A percentile compares a stretch with the other conserved stretches of the same genome.
Evolutionary conservation across 805 yeast genomes (phyloP).

Genomic region (Metschnikowia bowlesiae): DNA sequence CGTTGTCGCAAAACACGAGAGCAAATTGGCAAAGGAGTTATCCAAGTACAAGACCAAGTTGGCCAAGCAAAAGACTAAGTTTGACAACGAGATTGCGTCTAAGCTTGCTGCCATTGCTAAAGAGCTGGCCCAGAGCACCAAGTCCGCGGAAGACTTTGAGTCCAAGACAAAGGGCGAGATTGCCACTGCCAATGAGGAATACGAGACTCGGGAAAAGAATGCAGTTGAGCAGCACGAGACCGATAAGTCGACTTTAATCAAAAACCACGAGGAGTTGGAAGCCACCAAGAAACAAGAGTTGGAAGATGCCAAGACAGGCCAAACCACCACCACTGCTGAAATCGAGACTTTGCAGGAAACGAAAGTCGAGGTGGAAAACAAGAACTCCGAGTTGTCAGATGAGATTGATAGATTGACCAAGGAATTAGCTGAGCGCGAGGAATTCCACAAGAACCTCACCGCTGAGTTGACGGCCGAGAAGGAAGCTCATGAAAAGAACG

Average conservation of each 20-base stretch:
- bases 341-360: constrained; percentile 43
- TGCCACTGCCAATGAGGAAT: constrained; percentile 42
- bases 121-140: constrained; percentile 25
- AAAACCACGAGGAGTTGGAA: constrained; percentile 43
- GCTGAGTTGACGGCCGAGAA: constrained; percentile 28
- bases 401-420: constrained; percentile 42
- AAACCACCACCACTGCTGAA: constrained; percentile 39
- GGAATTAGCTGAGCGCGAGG: constrained; percentile 37
- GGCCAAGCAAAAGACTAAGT: constrained; percentile 33
- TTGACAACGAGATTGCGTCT: constrained; percentile 39
- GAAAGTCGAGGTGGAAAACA: constrained; percentile 37
- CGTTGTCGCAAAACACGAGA: constrained; percentile 33
- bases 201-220: constrained; percentile 41
- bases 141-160: constrained; percentile 33
- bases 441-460: constrained; percentile 30
- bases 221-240: constrained; percentile 44
- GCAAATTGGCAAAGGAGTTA: constrained; percentile 33
- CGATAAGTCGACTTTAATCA: constrained; percentile 40
- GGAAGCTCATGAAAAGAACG: constrained; percentile 24
- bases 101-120: constrained; percentile 24
- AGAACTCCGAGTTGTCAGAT: constrained; percentile 33
- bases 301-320: constrained; percentile 38
- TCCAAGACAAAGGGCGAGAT: constrained; percentile 40
- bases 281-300: constrained; percentile 43
- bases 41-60: constrained; percentile 35